Conservation (phyloP, 306 rosid species). For the Dryas octopetala region DNA sequence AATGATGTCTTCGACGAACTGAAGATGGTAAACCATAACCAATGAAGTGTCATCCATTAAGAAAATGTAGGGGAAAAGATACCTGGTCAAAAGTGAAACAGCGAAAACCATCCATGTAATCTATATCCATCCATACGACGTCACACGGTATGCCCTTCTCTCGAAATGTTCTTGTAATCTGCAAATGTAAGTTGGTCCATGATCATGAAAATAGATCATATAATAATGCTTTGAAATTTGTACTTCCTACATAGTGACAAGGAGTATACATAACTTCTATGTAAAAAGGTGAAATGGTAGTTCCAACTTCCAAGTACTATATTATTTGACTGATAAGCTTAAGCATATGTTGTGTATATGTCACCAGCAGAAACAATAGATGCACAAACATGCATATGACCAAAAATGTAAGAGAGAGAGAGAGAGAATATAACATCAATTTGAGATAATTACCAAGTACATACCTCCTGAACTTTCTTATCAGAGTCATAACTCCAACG, state of each 20-base stretch:
- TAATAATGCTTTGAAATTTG: neutral
- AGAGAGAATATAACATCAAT: neutral
- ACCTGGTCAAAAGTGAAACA: constrained; percentile 90
- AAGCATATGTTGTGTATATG: neutral
- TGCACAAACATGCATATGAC: neutral
- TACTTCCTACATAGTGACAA: neutral
- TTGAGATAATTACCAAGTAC: neutral
- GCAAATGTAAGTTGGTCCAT: constrained; percentile 34
- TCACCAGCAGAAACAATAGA: neutral
- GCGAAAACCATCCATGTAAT: constrained; percentile 95
- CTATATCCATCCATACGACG: constrained; percentile 92
- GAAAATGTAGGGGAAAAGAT: constrained; percentile 17
- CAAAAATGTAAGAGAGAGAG: neutral
- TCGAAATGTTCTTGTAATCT: constrained; percentile 73
- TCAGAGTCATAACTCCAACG: constrained; percentile 83
- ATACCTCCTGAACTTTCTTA: constrained; percentile 72
- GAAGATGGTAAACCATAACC: neutral
- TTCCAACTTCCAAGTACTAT: neutral
- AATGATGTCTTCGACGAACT: neutral
- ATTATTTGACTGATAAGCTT: neutral
- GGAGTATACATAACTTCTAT: neutral
- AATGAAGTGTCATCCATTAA: neutral
- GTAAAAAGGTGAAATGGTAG: neutral
- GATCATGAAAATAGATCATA: neutral
- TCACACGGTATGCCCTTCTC: constrained; percentile 81